Evolutionary conservation across 441 rosid species (phyloP).

Genomic region (Breynia disticha): DNA sequence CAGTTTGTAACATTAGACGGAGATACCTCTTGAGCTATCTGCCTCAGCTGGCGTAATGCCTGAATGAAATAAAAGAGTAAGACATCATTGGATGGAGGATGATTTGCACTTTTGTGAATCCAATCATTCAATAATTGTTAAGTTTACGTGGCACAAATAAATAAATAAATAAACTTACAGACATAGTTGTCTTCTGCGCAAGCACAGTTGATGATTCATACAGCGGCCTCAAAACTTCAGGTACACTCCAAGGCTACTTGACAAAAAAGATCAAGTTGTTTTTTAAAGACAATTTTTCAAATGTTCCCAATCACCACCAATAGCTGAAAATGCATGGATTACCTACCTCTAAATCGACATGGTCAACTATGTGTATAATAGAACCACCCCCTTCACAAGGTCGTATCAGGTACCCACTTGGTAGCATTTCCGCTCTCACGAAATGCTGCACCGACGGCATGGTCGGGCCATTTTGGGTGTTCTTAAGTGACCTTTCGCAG

Average conservation of each 20-base stretch:
- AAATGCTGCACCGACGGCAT: slow-evolving; percentile 93
- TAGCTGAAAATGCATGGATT: not conserved
- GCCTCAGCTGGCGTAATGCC: slow-evolving; percentile 90
- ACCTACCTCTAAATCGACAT: slow-evolving; percentile 89
- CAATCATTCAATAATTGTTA: not conserved
- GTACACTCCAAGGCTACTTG: slow-evolving; percentile 84
- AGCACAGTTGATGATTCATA: slow-evolving; percentile 91
- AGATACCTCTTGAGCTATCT: slow-evolving; percentile 83
- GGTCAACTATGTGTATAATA: slow-evolving; percentile 87
- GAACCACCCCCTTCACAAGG: slow-evolving; percentile 99
- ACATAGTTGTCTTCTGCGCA: slow-evolving; percentile 93
- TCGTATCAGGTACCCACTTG: slow-evolving; percentile 86
- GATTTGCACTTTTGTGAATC: not conserved
- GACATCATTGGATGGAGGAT: not conserved
- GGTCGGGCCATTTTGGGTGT: slow-evolving; percentile 90
- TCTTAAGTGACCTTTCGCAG: slow-evolving; percentile 89
- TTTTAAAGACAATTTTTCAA: too few species aligned
- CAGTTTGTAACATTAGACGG: slow-evolving; percentile 74
- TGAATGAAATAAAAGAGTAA: slow-evolving; percentile 15
- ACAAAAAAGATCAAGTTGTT: slow-evolving; percentile 10
- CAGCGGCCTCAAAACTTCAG: slow-evolving; percentile 89
- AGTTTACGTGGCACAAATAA: not conserved
- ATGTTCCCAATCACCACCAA: too few species aligned
- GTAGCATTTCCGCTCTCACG: slow-evolving; percentile 96
- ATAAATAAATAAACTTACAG: slow-evolving; percentile 33